Conservation (phyloP, 495 filamentous ascomycete genomes). For the Thozetella sp. region DNA sequence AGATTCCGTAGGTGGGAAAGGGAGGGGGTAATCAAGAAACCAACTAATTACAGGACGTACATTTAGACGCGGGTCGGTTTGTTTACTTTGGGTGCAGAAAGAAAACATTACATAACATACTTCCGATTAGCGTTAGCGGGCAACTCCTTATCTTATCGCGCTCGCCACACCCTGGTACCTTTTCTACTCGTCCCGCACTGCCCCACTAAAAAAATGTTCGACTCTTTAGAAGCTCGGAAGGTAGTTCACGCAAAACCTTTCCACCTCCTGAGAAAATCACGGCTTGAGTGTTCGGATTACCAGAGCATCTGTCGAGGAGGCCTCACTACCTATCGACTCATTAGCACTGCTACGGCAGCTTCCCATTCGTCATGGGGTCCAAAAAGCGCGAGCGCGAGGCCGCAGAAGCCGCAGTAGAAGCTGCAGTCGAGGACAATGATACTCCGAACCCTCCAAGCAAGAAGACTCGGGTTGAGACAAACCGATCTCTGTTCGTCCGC, state of each 20-base stretch:
- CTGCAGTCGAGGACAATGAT: slow-evolving; percentile 8
- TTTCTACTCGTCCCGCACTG: neutral
- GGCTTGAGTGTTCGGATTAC: neutral
- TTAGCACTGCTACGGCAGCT: neutral
- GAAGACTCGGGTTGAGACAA: slow-evolving; percentile 45
- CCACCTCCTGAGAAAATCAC: neutral
- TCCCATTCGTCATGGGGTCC: neutral
- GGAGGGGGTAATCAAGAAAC: too few relatives aligned
- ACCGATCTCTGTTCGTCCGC: slow-evolving; percentile 85
- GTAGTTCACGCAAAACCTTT: neutral
- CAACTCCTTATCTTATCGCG: neutral
- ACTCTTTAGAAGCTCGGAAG: neutral
- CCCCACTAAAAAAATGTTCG: slow-evolving; percentile 1
- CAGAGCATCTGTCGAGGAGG: neutral
- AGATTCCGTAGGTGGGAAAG: too few relatives aligned
- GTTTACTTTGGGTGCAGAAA: slow-evolving; percentile 4
- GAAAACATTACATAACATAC: slow-evolving; percentile 3
- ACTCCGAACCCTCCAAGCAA: slow-evolving; percentile 34
- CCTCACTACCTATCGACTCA: neutral
- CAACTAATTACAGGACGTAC: too few relatives aligned
- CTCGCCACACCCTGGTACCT: neutral
- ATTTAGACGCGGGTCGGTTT: neutral
- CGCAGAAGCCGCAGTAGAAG: slow-evolving; percentile 1
- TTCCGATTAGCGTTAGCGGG: neutral
- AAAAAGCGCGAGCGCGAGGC: slow-evolving; percentile 1